Conservation (phyloP, 805 yeast species). For the Schwanniomyces occidentalis region DNA sequence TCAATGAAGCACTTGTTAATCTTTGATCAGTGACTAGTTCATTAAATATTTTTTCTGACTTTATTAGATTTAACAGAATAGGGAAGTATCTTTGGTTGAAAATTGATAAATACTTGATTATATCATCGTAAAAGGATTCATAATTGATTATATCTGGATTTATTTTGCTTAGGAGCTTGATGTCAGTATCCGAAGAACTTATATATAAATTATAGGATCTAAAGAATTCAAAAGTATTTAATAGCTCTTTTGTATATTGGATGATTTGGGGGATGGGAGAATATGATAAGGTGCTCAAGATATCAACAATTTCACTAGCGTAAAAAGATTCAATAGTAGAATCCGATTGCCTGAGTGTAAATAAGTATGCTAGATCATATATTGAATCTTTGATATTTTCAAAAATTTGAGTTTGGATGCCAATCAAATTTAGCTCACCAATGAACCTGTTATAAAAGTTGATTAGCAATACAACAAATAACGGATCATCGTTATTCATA, state of each 20-base stretch:
- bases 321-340: slow-evolving; percentile 10
- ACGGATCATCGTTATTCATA: slow-evolving; percentile 22
- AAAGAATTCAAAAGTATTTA: slow-evolving; percentile 12
- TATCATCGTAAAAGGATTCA: slow-evolving; percentile 11
- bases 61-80: slow-evolving; percentile 25
- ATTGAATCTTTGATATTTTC: slow-evolving; percentile 8
- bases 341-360: slow-evolving; percentile 9
- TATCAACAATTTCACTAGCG: slow-evolving; percentile 18
- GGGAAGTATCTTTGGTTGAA: slow-evolving; percentile 22
- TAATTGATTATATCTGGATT: slow-evolving; percentile 16
- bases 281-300: slow-evolving; percentile 22
- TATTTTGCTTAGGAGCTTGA: slow-evolving; percentile 18
- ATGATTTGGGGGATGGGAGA: slow-evolving; percentile 2
- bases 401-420: slow-evolving; percentile 1
- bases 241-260: slow-evolving; percentile 8
- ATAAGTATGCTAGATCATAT: slow-evolving; percentile 7
- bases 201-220: slow-evolving; percentile 21
- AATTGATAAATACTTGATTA: slow-evolving; percentile 13
- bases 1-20: slow-evolving; percentile 9
- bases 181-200: slow-evolving; percentile 15
- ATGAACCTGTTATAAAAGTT: slow-evolving; percentile 26
- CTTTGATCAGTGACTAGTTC: slow-evolving; percentile 9
- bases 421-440: slow-evolving; percentile 4
- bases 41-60: slow-evolving; percentile 15
- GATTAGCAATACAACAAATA: slow-evolving; percentile 23